Evolutionary conservation across 768 basidiomycete species (phyloP), one percentile per base, ranked within the genome.

Genomic region (Termitomyces sp.): DNA sequence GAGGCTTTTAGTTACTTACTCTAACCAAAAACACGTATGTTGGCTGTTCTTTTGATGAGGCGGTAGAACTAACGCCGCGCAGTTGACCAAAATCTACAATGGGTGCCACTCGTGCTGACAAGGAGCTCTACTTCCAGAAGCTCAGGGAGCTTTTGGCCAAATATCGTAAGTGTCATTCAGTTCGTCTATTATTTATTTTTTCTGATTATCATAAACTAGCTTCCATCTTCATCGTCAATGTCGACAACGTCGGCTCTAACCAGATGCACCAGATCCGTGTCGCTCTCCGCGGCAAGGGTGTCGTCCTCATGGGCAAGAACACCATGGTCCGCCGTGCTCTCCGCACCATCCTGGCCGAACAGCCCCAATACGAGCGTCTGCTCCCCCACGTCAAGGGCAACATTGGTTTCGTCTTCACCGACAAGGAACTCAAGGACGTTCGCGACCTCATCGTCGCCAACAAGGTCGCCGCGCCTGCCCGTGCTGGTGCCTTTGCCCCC

Each of bases 301-400:
- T 95, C 61, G 95, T 99, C 65, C 78, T 99, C 68, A 99, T 99
- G 97, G 97, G 97, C 73, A 99, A 99, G 81, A 99, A 99, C 88
- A 99, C 97, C 73, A 98, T 98, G 96, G 95, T 99, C 69, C 93
- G 97, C 80, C 93, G 97, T 69, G 97, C 95, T 61, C 84, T 99
- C 63, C 94, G 97, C 64, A 82, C 88, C 69, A 86, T 98, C 77
- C 86, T 98, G 70, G 61, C 83, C 65, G 97, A 98, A 68, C 81
- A 78, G 81, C 97, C 96, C 55, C 89, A 95, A 72, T 95, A 89
- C 80, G 97, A 99, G 81, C 90, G 86, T 70, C 90, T 99, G 76
- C 89, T 99, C 60, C 96, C 95, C 64, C 85, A 91, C 81, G 81
- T 99, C 78, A 92, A 81, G 75, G 97, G 96, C 67, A 99, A 99